Conservation (phyloP, 176 grass and related monocot species). For the Eragrostis nindensis region DNA sequence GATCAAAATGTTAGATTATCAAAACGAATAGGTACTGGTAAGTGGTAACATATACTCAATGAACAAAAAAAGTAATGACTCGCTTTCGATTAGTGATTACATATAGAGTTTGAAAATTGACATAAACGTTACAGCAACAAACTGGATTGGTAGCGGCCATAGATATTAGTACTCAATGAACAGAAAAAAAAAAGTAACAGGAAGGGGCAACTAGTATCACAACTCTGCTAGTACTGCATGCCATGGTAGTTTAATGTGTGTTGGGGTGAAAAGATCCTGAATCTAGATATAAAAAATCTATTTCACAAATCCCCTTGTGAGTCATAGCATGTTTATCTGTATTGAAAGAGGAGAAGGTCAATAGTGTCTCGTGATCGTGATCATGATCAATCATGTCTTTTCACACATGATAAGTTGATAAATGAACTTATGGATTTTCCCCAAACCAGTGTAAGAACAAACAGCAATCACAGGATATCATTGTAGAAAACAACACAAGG, state of each 20-base stretch:
- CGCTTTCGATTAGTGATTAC: background rate
- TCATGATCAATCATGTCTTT: background rate
- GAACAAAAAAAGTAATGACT: no score
- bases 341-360: background rate
- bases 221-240: background rate
- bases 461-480: background rate
- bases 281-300: background rate
- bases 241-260: background rate
- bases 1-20: background rate
- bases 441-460: background rate
- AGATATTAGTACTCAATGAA: background rate
- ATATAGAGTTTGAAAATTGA: background rate
- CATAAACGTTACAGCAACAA: slow-evolving; percentile 1
- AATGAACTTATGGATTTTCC: background rate
- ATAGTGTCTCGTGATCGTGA: background rate
- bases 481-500: background rate
- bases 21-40: background rate
- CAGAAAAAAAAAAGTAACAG: background rate
- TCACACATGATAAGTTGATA: background rate
- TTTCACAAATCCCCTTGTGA: background rate
- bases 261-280: background rate
- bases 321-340: background rate
- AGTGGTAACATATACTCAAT: no score
- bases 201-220: background rate
- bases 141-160: background rate